Conservation (phyloP, 1,284 basidiomycete genomes). For the Heterobasidion parviporum region DNA sequence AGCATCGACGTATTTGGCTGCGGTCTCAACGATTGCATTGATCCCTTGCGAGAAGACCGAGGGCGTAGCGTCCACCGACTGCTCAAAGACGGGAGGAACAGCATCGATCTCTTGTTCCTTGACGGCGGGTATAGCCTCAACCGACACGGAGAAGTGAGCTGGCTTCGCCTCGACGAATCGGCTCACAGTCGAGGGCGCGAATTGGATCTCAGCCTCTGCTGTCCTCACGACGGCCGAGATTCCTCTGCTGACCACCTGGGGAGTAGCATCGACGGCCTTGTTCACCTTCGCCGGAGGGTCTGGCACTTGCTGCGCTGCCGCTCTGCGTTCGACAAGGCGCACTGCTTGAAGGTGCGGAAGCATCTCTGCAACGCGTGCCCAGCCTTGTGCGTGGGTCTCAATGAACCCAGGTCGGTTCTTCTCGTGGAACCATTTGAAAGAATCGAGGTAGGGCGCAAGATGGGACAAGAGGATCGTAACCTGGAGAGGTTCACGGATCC, state of each 20-base stretch:
- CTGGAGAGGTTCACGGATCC: constrained; percentile 56
- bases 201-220: constrained; percentile 38
- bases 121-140: constrained; percentile 23
- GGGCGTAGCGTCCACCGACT: constrained; percentile 7
- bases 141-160: constrained; percentile 15
- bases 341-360: constrained; percentile 62
- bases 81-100: constrained; percentile 4
- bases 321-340: constrained; percentile 49
- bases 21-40: constrained; percentile 6
- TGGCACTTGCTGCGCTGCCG: constrained; percentile 24
- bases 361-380: constrained; percentile 59
- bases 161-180: constrained; percentile 22
- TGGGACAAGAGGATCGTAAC: constrained; percentile 66
- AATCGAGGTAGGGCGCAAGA: constrained; percentile 59
- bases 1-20: constrained; percentile 6
- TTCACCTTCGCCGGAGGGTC: constrained; percentile 19
- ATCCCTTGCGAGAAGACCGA: constrained; percentile 7
- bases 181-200: constrained; percentile 35
- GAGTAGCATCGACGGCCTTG: constrained; percentile 50
- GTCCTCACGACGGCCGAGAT: constrained; percentile 40
- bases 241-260: constrained; percentile 34
- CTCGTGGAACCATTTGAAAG: constrained; percentile 65
- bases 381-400: constrained; percentile 54
- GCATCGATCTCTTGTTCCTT: constrained; percentile 7
- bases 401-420: constrained; percentile 61